Conservation (phyloP, 2,329 filamentous ascomycete species). For the Trichoderma arundinaceum region DNA sequence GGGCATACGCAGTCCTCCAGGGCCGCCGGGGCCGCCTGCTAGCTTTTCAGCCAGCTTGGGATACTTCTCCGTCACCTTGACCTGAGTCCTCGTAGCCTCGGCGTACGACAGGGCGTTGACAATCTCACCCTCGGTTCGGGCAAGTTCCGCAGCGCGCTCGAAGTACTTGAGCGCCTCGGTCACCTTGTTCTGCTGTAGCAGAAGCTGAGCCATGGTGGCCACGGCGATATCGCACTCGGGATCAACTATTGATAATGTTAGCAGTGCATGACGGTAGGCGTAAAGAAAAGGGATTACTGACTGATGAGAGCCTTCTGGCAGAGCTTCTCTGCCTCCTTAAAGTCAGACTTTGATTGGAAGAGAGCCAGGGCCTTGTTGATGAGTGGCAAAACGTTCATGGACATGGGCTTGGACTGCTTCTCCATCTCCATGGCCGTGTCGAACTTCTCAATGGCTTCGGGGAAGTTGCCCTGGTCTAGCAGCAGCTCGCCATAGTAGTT, state of each 20-base stretch:
- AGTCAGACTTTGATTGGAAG: conserved; percentile 99
- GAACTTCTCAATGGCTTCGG: conserved; percentile 96
- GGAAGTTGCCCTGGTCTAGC: conserved; percentile 93
- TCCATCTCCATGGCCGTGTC: conserved; percentile 99
- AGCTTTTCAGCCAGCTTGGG: conserved; percentile 78
- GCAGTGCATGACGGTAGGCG: conserved; percentile 33
- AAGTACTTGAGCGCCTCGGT: conserved; percentile 95
- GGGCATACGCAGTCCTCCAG: conserved; percentile 47
- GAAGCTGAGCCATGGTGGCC: conserved; percentile 96
- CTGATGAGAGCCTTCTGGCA: conserved; percentile 97
- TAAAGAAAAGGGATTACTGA: conserved; percentile 55
- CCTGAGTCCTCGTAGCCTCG: conserved; percentile 93
- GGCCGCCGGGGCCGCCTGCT: conserved; percentile 45
- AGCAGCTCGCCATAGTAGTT: conserved; percentile 99
- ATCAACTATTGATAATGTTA: conserved; percentile 70
- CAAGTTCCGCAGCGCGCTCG: conserved; percentile 92
- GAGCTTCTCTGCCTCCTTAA: conserved; percentile 89
- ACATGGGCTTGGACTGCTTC: conserved; percentile 88
- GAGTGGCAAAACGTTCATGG: conserved; percentile 95
- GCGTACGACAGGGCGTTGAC: conserved; percentile 96
- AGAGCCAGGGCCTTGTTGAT: conserved; percentile 98
- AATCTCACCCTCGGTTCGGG: conserved; percentile 92
- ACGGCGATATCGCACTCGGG: conserved; percentile 99
- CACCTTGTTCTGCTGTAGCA: conserved; percentile 97
- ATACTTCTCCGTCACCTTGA: conserved; percentile 89